These are phyloP conservation scores for Ascosphaera apis DNA, from an alignment of 2,329 filamentous ascomycete species.

Conservation along the genomic window DNA sequence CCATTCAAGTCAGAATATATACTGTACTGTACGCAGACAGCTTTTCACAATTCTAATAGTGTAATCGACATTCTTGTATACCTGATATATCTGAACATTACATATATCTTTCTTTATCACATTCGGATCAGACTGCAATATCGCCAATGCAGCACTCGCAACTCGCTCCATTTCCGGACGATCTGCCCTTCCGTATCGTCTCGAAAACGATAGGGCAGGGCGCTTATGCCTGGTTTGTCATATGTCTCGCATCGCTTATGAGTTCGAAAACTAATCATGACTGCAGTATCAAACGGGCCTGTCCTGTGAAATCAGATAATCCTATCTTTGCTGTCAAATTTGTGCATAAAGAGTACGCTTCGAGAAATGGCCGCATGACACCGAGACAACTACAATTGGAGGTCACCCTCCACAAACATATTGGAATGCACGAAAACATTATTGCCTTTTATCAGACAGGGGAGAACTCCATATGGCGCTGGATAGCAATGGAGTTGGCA, in stretches of 20 bases:
- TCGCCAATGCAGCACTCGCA: slow-evolving; percentile 69
- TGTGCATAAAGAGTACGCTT: slow-evolving; percentile 91
- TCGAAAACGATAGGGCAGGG: slow-evolving; percentile 93
- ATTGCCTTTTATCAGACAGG: slow-evolving; percentile 80
- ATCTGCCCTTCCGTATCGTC: slow-evolving; percentile 81
- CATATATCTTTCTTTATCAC: too few species aligned
- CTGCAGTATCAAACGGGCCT: slow-evolving; percentile 81
- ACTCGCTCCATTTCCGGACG: slow-evolving; percentile 56
- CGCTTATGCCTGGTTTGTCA: slow-evolving; percentile 87
- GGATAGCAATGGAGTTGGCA: slow-evolving; percentile 96
- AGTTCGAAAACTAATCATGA: too few species aligned
- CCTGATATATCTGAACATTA: too few species aligned
- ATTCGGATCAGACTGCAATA: too few species aligned
- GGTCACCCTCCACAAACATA: slow-evolving; percentile 67
- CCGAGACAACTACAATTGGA: slow-evolving; percentile 82
- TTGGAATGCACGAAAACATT: slow-evolving; percentile 77
- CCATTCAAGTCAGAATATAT: too few species aligned
- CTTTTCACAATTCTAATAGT: too few species aligned
- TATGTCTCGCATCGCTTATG: too few species aligned
- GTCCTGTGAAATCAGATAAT: slow-evolving; percentile 40
- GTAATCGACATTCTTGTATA: too few species aligned
- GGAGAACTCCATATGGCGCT: slow-evolving; percentile 69
- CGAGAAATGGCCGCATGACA: slow-evolving; percentile 68
- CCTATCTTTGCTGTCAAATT: slow-evolving; percentile 95
- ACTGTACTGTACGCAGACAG: too few species aligned